These are phyloP conservation scores for Apiospora saccharicola DNA, from an alignment of 2,329 filamentous ascomycete genomes.

Conservation along the genomic window DNA sequence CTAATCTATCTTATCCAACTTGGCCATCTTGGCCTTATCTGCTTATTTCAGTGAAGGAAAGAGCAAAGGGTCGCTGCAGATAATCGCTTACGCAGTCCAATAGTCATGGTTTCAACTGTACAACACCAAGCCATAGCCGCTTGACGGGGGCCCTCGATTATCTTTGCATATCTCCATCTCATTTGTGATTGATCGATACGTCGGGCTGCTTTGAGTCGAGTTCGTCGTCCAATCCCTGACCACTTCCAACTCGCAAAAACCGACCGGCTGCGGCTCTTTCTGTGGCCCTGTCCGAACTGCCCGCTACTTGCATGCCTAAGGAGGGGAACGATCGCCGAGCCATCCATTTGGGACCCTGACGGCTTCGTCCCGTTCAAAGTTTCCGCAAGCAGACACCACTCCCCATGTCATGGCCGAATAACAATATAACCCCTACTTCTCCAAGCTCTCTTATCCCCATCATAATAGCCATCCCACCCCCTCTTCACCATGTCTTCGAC, in stretches of 20 bases:
- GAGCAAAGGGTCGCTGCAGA: not conserved
- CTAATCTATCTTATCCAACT: not conserved
- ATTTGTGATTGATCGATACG: not conserved
- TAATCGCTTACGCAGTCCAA: slow-evolving; percentile 14
- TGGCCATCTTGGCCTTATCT: not conserved
- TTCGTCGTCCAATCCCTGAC: slow-evolving; percentile 15
- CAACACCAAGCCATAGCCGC: not conserved
- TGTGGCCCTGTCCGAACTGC: slow-evolving; percentile 18
- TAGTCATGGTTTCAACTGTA: not conserved
- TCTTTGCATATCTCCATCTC: not conserved
- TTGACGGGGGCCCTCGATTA: not conserved
- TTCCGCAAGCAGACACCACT: slow-evolving; percentile 17
- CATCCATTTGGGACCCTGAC: slow-evolving; percentile 19
- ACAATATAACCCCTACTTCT: slow-evolving; percentile 11
- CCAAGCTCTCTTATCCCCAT: not conserved
- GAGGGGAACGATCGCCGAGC: slow-evolving; percentile 20
- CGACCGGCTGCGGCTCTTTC: slow-evolving; percentile 19
- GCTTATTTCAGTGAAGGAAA: not conserved
- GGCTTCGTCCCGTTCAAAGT: slow-evolving; percentile 21
- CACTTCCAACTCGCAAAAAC: not conserved
- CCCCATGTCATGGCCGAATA: slow-evolving; percentile 8
- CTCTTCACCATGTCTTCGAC: slow-evolving; percentile 44
- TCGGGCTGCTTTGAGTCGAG: not conserved
- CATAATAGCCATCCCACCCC: slow-evolving; percentile 25
- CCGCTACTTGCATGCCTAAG: slow-evolving; percentile 12